These are phyloP conservation scores for Lophiostoma macrostomum DNA, from an alignment of 495 filamentous ascomycete genomes.

Conservation along the genomic window DNA sequence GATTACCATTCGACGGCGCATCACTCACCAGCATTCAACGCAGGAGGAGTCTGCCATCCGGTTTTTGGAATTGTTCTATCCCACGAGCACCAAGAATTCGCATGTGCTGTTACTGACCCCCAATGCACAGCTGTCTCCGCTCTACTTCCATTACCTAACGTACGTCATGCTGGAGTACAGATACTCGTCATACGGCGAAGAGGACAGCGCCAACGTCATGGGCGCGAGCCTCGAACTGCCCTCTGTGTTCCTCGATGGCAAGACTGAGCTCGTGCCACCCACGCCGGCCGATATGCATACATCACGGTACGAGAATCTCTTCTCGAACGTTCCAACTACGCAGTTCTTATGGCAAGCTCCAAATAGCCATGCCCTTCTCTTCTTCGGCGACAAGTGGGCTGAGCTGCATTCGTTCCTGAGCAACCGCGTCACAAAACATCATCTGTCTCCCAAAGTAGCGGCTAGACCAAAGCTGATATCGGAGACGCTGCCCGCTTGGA, in stretches of 20 bases:
- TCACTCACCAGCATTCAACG: slow-evolving; percentile 52
- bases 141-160: slow-evolving; percentile 78
- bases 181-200: slow-evolving; percentile 54
- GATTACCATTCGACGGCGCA: slow-evolving; percentile 69
- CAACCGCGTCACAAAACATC: slow-evolving; percentile 48
- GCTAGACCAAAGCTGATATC: slow-evolving; percentile 40
- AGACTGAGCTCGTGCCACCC: slow-evolving; percentile 53
- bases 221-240: slow-evolving; percentile 78
- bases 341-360: slow-evolving; percentile 81
- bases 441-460: slow-evolving; percentile 1
- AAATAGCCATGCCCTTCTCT: slow-evolving; percentile 72
- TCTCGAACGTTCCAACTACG: slow-evolving; percentile 39
- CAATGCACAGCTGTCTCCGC: slow-evolving; percentile 67
- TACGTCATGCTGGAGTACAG: slow-evolving; percentile 70
- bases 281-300: slow-evolving; percentile 30
- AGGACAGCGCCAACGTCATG: slow-evolving; percentile 51
- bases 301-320: slow-evolving; percentile 19
- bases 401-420: slow-evolving; percentile 75
- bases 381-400: slow-evolving; percentile 78
- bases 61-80: slow-evolving; percentile 80
- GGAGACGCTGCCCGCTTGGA: slow-evolving; percentile 62
- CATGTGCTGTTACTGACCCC: slow-evolving; percentile 78
- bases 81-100: slow-evolving; percentile 54
- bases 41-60: slow-evolving; percentile 64
- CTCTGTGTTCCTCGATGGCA: slow-evolving; percentile 54